Evolutionary conservation across 495 filamentous ascomycete genomes (phyloP).

Genomic region (Penicillium samsonianum): DNA sequence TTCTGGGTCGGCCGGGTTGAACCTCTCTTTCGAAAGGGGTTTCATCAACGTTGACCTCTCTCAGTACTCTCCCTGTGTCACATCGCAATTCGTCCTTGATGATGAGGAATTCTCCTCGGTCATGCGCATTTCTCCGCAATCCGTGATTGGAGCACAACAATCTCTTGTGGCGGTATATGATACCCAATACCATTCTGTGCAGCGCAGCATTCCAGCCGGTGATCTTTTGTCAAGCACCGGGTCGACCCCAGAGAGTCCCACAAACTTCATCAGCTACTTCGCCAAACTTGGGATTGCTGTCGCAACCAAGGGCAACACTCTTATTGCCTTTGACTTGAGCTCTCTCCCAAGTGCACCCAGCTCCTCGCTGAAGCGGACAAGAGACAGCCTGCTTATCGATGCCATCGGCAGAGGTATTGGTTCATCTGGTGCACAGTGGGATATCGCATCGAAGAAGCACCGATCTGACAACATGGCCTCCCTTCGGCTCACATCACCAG

Average conservation of each 20-base stretch:
- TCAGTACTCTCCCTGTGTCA: slow-evolving; percentile 44
- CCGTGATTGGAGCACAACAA: slow-evolving; percentile 47
- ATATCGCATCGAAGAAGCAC: slow-evolving; percentile 37
- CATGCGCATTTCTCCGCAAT: slow-evolving; percentile 48
- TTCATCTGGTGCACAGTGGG: slow-evolving; percentile 40
- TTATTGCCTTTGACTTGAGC: slow-evolving; percentile 66
- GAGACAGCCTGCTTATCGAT: slow-evolving; percentile 68
- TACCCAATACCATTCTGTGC: slow-evolving; percentile 64
- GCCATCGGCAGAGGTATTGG: slow-evolving; percentile 62
- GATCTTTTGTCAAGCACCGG: slow-evolving; percentile 38
- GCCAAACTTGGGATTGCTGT: slow-evolving; percentile 63
- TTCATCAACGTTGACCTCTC: slow-evolving; percentile 50
- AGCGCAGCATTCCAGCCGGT: slow-evolving; percentile 53
- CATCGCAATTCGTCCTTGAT: slow-evolving; percentile 45
- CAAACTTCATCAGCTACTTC: slow-evolving; percentile 59
- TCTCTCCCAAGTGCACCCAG: slow-evolving; percentile 47
- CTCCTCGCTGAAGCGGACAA: slow-evolving; percentile 59
- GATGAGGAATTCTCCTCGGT: slow-evolving; percentile 46
- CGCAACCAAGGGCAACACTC: slow-evolving; percentile 54
- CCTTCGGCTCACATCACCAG: slow-evolving; percentile 36
- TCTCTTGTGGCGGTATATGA: slow-evolving; percentile 60
- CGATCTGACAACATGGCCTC: slow-evolving; percentile 33
- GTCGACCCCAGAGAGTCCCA: slow-evolving; percentile 24
- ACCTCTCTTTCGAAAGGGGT: slow-evolving; percentile 45
- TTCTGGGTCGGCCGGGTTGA: slow-evolving; percentile 43